Conservation (phyloP, 1,139 yeast genomes). For the Geotrichum phurueaensis region DNA sequence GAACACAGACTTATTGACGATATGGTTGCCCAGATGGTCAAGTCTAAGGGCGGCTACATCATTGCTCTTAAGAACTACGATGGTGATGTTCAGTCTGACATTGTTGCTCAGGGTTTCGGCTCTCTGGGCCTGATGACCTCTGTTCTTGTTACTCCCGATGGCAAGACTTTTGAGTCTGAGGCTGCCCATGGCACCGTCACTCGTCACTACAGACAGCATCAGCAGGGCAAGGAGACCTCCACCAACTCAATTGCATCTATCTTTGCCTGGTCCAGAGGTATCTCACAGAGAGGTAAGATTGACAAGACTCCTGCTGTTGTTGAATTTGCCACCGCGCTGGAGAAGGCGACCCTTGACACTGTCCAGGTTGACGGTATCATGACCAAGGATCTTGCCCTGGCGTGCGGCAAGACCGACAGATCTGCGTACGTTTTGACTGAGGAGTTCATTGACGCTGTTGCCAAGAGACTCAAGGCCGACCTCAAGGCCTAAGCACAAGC, state of each 20-base stretch:
- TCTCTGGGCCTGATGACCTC: conserved; percentile 96
- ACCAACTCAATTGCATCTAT: conserved; percentile 96
- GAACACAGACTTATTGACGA: conserved; percentile 96
- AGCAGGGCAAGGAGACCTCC: conserved; percentile 92
- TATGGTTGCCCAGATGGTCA: conserved; percentile 98
- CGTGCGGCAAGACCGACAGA: conserved; percentile 79
- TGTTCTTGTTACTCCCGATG: conserved; percentile 88
- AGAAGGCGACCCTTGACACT: conserved; percentile 78
- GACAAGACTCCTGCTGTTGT: conserved; percentile 81
- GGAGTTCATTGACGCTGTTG: conserved; percentile 84
- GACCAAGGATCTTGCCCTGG: conserved; percentile 93
- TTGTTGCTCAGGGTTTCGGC: conserved; percentile 97
- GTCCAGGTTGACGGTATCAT: conserved; percentile 79
- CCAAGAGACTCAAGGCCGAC: conserved; percentile 40
- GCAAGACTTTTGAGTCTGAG: conserved; percentile 90
- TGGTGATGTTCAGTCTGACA: conserved; percentile 95
- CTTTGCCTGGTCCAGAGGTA: conserved; percentile 93
- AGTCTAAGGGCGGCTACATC: conserved; percentile 89
- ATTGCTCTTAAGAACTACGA: conserved; percentile 96
- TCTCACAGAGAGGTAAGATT: conserved; percentile 82
- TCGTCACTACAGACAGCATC: conserved; percentile 91
- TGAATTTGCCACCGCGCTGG: conserved; percentile 69
- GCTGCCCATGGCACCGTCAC: conserved; percentile 98
- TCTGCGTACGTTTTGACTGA: conserved; percentile 78
- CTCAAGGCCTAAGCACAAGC: conserved; percentile 19